Base-by-base conservation (phyloP, 163 green algal genomes). In the Chloromonas sp. region DNA sequence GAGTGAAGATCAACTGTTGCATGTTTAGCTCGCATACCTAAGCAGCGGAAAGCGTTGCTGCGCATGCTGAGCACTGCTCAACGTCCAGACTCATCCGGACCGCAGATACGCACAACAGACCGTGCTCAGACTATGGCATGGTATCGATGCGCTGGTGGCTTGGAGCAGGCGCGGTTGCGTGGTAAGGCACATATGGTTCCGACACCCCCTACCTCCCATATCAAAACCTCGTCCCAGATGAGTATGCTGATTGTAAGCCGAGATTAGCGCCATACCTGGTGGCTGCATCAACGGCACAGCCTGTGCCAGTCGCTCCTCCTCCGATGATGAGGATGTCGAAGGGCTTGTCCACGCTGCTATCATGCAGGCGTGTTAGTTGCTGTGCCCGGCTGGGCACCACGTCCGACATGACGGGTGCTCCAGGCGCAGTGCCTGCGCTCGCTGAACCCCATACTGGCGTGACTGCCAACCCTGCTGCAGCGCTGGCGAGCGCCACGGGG, bases 241-340 rank as follows among this genome's bases (percentile, higher is more conserved):
- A 36, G 36, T 36, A 36, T 36, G 36, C 36, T 36, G 36, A 36
- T 36, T 36, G 36, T 36, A 36, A 36, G 36, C 36, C 36, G 36
- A 36, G 36, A 36, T 36, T 36, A 36, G 36, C 36, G 36, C 36
- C 81, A 60, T 79, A 98, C 95, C 95, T 91, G 3, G 94, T 97
- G 0, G 89, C 93, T 5, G 97, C 97, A 90, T 99, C 97, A 8
- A 99, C 71, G 0, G 97, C 97, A 83, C 91, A 94, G 1, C 97
- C 97, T 2, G 94, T 89, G 11, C 97, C 97, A 0, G 97, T 99
- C 8, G 97, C 97, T 0, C 97, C 97, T 1, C 97, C 97, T 58
- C 98, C 94, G 76, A 99, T 95, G 76, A 95, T 87, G 1, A 99
- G 89, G 14, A 99, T 79, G 83, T 99, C 97, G 76, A 97, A 98